A percentile compares a stretch with the other conserved stretches of the same genome.
Conservation (phyloP, 208 protist species). For the Zelonia costaricensis region DNA sequence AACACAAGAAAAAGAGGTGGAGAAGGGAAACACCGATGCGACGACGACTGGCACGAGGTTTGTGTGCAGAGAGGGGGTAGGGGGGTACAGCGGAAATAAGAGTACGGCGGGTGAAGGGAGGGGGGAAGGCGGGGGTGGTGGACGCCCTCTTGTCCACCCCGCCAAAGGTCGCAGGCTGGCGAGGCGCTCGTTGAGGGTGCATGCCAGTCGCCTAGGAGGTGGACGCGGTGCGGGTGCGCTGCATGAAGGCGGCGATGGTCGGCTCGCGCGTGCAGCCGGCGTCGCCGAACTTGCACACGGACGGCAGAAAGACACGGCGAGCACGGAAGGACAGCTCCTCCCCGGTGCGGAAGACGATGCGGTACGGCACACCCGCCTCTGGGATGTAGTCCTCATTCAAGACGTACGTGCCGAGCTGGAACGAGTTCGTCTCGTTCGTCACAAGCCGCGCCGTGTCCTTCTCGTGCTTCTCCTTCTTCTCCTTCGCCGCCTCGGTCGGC, state of each 20-base stretch:
- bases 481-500: neutral
- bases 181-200: too few species aligned
- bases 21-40: neutral
- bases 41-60: too few species aligned
- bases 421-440: slow-evolving; percentile 34
- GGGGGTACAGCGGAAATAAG: too few species aligned
- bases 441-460: slow-evolving; percentile 11
- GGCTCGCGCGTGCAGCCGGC: slow-evolving; percentile 22
- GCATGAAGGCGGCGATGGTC: slow-evolving; percentile 19
- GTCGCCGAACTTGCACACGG: slow-evolving; percentile 29
- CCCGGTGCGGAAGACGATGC: slow-evolving; percentile 39
- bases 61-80: too few species aligned
- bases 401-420: slow-evolving; percentile 37
- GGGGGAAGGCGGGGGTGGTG: too few species aligned
- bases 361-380: slow-evolving; percentile 31
- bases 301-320: slow-evolving; percentile 43
- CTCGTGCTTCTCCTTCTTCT: slow-evolving; percentile 12
- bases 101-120: too few species aligned
- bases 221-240: neutral
- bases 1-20: neutral
- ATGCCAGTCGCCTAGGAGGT: too few species aligned
- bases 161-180: too few species aligned
- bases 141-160: too few species aligned
- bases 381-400: slow-evolving; percentile 50
- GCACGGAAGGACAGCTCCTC: slow-evolving; percentile 50